phyloP scores from a whole-genome alignment of 2,329 filamentous ascomycete genomes.

The Arthroderma sp. region DNA sequence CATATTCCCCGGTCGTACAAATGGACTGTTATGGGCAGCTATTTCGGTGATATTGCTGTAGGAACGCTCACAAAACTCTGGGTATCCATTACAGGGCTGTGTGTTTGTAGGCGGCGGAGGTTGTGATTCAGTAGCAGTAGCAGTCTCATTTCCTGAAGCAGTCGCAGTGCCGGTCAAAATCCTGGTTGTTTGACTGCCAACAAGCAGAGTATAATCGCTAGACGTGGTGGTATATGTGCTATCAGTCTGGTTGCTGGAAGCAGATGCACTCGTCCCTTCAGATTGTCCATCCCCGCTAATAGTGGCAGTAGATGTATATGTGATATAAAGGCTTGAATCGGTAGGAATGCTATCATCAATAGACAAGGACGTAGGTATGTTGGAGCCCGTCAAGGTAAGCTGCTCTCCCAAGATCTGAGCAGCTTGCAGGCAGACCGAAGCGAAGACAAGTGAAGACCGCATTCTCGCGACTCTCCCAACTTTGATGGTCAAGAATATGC shows the following conservation, averaged over 20 bases:
- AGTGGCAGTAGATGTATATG: constrained; percentile 15
- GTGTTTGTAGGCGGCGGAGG: constrained; percentile 50
- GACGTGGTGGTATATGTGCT: constrained; percentile 21
- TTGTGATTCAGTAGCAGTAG: constrained; percentile 34
- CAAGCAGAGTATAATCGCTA: constrained; percentile 27
- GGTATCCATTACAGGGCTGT: constrained; percentile 63
- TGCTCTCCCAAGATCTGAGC: no score
- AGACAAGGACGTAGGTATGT: constrained; percentile 6
- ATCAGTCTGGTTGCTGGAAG: constrained; percentile 9
- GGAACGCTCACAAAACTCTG: constrained; percentile 61
- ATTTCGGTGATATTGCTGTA: constrained; percentile 75
- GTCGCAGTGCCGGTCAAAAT: constrained; percentile 15
- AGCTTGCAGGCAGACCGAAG: no score
- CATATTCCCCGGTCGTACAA: constrained; percentile 54
- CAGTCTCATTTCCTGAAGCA: constrained; percentile 35
- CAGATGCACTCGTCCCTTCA: constrained; percentile 10
- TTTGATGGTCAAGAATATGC: no score
- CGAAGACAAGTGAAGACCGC: no score
- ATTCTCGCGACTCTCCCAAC: no score
- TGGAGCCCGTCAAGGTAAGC: constrained; percentile 6
- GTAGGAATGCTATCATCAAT: neutral
- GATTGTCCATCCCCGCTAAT: constrained; percentile 15
- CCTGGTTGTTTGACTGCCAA: constrained; percentile 21
- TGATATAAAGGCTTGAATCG: constrained; percentile 15
- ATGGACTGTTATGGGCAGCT: constrained; percentile 69